Evolutionary conservation across 2,329 filamentous ascomycete genomes (phyloP).

Genomic region (Hansfordia pulvinata): DNA sequence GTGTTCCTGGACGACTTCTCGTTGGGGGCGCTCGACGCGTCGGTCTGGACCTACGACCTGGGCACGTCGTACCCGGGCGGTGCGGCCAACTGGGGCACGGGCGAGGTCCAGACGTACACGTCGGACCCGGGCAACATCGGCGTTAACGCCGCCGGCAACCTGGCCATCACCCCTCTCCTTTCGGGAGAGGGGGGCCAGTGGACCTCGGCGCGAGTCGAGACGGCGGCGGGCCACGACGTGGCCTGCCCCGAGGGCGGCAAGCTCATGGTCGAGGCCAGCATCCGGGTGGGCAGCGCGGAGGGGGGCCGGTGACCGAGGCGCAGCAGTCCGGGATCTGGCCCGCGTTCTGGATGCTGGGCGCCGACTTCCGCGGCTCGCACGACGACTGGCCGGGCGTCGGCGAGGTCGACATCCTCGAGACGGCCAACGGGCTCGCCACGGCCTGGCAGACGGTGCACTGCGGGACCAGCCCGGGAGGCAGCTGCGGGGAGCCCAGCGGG

Average conservation of each 20-base stretch:
- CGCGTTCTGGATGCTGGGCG: constrained; percentile 30
- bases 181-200: constrained; percentile 16
- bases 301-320: too few species aligned
- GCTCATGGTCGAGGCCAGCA: constrained; percentile 4
- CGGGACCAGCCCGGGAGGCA: constrained; percentile 15
- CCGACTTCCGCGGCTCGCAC: constrained; percentile 21
- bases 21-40: too few species aligned
- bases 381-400: constrained; percentile 23
- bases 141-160: constrained; percentile 20
- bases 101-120: constrained; percentile 33
- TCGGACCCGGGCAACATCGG: constrained; percentile 22
- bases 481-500: constrained; percentile 13
- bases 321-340: constrained; percentile 22
- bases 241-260: constrained; percentile 16
- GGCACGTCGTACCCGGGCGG: constrained; percentile 33
- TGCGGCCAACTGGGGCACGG: constrained; percentile 31
- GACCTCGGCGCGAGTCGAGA: constrained; percentile 31
- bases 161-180: constrained; percentile 23
- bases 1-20: too few species aligned
- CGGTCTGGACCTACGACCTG: constrained; percentile 28
- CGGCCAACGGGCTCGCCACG: constrained; percentile 12
- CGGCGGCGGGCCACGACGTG: constrained; percentile 19
- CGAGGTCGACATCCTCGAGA: constrained; percentile 17
- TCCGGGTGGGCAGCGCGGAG: too few species aligned
- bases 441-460: constrained; percentile 12